Conservation (phyloP, 2,329 filamentous ascomycete species). For the Trichophyton schoenleinii region DNA sequence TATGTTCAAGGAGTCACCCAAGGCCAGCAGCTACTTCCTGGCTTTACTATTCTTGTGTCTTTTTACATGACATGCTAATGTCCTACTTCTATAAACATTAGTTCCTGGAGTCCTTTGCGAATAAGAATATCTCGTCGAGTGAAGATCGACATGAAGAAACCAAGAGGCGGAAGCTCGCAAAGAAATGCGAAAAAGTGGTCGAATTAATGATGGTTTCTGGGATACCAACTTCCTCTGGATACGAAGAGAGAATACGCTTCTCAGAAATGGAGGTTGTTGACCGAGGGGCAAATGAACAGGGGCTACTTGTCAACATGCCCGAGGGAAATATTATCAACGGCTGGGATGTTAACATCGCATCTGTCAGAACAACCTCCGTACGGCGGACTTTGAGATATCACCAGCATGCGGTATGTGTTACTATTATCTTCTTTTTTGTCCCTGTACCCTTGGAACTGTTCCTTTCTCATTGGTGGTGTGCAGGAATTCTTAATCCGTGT, state of each 20-base stretch:
- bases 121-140: constrained; percentile 91
- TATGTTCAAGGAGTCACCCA: constrained; percentile 37
- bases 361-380: constrained; percentile 64
- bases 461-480: neutral
- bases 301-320: constrained; percentile 72
- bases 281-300: constrained; percentile 79
- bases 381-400: constrained; percentile 84
- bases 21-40: neutral
- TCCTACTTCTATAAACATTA: constrained; percentile 25
- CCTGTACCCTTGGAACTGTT: neutral
- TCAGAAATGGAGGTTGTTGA: constrained; percentile 96
- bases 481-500: constrained; percentile 84
- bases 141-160: constrained; percentile 94
- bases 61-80: neutral
- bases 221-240: constrained; percentile 86
- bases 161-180: constrained; percentile 79
- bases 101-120: constrained; percentile 95
- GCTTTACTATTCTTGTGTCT: neutral
- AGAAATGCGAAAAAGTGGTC: constrained; percentile 88
- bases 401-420: constrained; percentile 64
- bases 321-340: constrained; percentile 88
- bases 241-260: constrained; percentile 93
- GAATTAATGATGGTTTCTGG: constrained; percentile 99
- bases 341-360: constrained; percentile 94
- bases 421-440: neutral